phyloP scores from a whole-genome alignment of 176 grass and related monocot species.

The Secale cereale region DNA sequence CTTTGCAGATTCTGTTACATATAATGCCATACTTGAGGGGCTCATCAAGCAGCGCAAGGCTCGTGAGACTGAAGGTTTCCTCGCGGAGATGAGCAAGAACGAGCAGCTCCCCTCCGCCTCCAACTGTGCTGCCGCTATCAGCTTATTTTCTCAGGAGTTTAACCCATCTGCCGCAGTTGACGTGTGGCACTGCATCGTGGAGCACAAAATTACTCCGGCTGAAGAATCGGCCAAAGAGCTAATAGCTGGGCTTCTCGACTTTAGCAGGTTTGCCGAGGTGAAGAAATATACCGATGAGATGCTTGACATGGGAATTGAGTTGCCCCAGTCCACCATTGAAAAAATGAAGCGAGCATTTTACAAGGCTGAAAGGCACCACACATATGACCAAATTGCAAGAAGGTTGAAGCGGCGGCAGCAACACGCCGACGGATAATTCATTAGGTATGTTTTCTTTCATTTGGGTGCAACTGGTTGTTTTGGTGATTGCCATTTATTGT shows the following conservation, averaged over 20 bases:
- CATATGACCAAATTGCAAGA: conserved; percentile 46
- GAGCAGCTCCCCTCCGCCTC: conserved; percentile 62
- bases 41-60: conserved; percentile 57
- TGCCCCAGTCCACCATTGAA: conserved; percentile 47
- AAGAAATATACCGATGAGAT: conserved; percentile 48
- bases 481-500: background rate
- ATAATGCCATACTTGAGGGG: conserved; percentile 63
- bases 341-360: conserved; percentile 53
- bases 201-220: conserved; percentile 39
- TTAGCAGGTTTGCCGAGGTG: conserved; percentile 56
- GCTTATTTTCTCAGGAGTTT: conserved; percentile 68
- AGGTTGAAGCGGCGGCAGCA: conserved; percentile 42
- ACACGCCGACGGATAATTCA: background rate
- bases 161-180: conserved; percentile 58
- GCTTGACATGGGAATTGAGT: conserved; percentile 54
- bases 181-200: conserved; percentile 57
- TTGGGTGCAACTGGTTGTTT: conserved; percentile 21
- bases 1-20: conserved; percentile 62
- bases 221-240: conserved; percentile 66
- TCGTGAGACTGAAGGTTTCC: conserved; percentile 60
- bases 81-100: conserved; percentile 82
- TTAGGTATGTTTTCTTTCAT: conserved; percentile 42
- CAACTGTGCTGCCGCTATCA: conserved; percentile 57
- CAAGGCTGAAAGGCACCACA: conserved; percentile 39
- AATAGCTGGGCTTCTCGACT: conserved; percentile 51